Base-by-base conservation (phyloP, 495 filamentous ascomycete genomes). In the Penicillium riverlandense region DNA sequence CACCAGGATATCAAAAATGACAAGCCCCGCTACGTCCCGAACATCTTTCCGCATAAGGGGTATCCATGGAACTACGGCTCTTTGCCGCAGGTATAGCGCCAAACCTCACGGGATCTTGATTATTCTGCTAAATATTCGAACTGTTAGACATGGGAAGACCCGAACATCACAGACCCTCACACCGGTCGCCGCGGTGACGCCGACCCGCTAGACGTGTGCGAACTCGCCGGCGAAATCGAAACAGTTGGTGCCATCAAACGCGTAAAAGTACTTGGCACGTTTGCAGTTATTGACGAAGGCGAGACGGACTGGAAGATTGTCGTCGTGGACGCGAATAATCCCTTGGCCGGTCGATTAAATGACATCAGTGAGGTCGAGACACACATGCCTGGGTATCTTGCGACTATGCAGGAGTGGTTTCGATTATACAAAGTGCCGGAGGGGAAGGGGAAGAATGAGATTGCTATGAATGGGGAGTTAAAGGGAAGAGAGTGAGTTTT, bases 241-340 rank as follows among this genome's bases (percentile, higher is more conserved):
- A 83, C 84, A 67, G 70, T 78, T 7, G 88, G 88, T 37, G 85
- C 91, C 66, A 71, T 94, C 66, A 92, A 90, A 71, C 85, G 89
- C 59, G 88, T 94, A 72, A 94, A 92, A 76, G 80, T 91, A 12
- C 78, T 94, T 42, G 88, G 88, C 59, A 86, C 91, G 45, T 91
- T 94, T 88, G 88, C 88, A 39, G 77, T 94, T 43, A 78, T 94
- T 29, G 88, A 92, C 54, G 88, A 92, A 71, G 88, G 86, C 61
- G 87, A 92, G 76, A 94, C 88, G 35, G 88, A 94, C 74, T 94
- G 88, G 88, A 94, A 94, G 76, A 85, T 92, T 62, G 89, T 92
- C 53, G 88, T 88, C 62, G 89, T 94, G 57, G 86, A 94, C 65
- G 69, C 90, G 57, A 89, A 90, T 61, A 88, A 91, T 69, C 88